Conservation (phyloP, 2,329 filamentous ascomycete species). For the Alternaria postmessia region DNA sequence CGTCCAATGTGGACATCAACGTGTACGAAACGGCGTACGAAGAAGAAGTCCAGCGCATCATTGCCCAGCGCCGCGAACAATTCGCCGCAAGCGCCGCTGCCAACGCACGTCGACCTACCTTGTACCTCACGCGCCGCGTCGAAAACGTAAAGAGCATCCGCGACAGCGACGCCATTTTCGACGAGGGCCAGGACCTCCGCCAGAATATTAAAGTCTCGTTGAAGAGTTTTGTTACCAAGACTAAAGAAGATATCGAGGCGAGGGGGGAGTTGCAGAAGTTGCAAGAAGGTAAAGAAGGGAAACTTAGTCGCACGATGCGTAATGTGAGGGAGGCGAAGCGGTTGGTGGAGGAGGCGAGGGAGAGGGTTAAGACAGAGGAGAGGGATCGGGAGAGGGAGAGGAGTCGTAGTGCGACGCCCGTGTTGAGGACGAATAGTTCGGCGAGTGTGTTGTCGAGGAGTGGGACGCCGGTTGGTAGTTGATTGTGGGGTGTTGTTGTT, state of each 20-base stretch:
- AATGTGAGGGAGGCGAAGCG: constrained; percentile 45
- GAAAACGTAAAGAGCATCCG: constrained; percentile 54
- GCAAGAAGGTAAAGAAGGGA: constrained; percentile 45
- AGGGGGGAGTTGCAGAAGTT: constrained; percentile 44
- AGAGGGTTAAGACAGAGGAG: constrained; percentile 43
- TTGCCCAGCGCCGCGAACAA: constrained; percentile 54
- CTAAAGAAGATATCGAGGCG: constrained; percentile 44
- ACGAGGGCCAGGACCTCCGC: constrained; percentile 38
- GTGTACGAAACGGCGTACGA: constrained; percentile 91
- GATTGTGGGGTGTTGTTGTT: not conserved
- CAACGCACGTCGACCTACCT: constrained; percentile 55
- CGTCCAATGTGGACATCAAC: constrained; percentile 82
- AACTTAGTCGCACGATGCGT: constrained; percentile 42
- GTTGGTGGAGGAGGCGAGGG: constrained; percentile 46
- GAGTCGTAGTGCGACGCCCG: constrained; percentile 37
- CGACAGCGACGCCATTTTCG: constrained; percentile 44
- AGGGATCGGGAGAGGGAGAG: constrained; percentile 35
- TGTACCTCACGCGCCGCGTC: constrained; percentile 64
- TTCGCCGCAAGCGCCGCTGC: constrained; percentile 12
- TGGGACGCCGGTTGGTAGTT: constrained; percentile 29
- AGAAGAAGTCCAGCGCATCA: constrained; percentile 79
- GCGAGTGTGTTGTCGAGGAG: constrained; percentile 30
- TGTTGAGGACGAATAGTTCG: constrained; percentile 30
- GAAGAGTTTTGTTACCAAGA: constrained; percentile 48
- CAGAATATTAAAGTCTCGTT: constrained; percentile 43